Conservation (phyloP, 805 yeast species). For the Candida khao-thaluensis region DNA sequence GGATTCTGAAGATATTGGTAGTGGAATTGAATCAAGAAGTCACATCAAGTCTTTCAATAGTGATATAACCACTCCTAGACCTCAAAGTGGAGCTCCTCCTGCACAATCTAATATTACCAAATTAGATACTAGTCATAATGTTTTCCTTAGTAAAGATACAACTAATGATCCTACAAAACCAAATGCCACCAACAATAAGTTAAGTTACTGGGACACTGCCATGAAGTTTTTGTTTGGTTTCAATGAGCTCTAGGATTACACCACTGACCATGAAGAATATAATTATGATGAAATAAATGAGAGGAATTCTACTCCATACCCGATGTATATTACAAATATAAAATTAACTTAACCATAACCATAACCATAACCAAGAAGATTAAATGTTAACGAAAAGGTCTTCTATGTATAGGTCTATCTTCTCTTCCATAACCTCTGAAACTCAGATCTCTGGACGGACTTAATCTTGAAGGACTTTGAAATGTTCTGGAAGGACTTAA, state of each 20-base stretch:
- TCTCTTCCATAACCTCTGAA: slow-evolving; percentile 4
- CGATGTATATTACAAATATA: slow-evolving; percentile 2
- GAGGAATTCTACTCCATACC: not conserved
- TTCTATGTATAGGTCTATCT: slow-evolving; percentile 3
- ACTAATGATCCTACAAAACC: slow-evolving; percentile 12
- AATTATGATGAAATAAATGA: too few species aligned
- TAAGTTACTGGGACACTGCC: slow-evolving; percentile 33
- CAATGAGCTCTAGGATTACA: slow-evolving; percentile 35
- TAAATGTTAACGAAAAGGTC: slow-evolving; percentile 2
- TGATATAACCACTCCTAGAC: slow-evolving; percentile 5
- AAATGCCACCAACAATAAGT: slow-evolving; percentile 28
- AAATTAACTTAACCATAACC: slow-evolving; percentile 1
- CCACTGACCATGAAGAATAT: too few species aligned
- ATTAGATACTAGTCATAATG: slow-evolving; percentile 37
- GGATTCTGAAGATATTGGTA: slow-evolving; percentile 50
- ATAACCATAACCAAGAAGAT: too few species aligned
- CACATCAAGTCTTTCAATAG: slow-evolving; percentile 4
- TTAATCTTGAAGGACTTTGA: slow-evolving; percentile 1
- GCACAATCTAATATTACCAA: slow-evolving; percentile 15
- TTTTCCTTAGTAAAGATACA: slow-evolving; percentile 30
- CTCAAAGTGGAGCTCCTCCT: slow-evolving; percentile 1
- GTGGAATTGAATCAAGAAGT: slow-evolving; percentile 19
- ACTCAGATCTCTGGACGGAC: slow-evolving; percentile 4
- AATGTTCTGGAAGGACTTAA: not conserved
- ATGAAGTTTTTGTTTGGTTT: slow-evolving; percentile 42